Evolutionary conservation across 1,139 yeast species (phyloP).

Genomic region (Suhomyces bolitotheri): DNA sequence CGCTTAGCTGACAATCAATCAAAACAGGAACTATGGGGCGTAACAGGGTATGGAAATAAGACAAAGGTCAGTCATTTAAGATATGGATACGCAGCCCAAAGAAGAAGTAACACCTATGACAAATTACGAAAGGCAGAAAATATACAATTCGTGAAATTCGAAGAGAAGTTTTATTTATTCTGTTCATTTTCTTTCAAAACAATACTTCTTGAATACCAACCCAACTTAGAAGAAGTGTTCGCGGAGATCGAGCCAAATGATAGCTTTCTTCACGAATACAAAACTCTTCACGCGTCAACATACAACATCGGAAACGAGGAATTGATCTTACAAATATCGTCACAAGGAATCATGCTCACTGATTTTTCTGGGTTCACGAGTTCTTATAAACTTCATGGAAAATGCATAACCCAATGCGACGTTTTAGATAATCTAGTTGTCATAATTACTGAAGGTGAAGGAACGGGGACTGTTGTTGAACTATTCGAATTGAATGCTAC

Average conservation of each 20-base stretch:
- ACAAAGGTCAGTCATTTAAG: constrained; percentile 42
- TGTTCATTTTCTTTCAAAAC: constrained; percentile 44
- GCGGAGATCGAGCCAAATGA: constrained; percentile 28
- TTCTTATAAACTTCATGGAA: constrained; percentile 1
- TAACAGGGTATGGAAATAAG: constrained; percentile 44
- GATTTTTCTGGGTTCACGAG: constrained; percentile 11
- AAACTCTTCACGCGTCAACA: constrained; percentile 15
- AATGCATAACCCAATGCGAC: constrained; percentile 7
- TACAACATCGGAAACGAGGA: constrained; percentile 10
- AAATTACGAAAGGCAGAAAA: constrained; percentile 29
- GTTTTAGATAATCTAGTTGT: constrained; percentile 7
- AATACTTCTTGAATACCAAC: constrained; percentile 33
- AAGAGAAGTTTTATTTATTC: constrained; percentile 26
- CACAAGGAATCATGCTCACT: constrained; percentile 13
- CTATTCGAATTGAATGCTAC: constrained; percentile 6
- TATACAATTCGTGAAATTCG: constrained; percentile 20
- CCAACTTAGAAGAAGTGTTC: constrained; percentile 20
- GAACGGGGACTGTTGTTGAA: constrained; percentile 7
- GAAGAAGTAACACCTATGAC: constrained; percentile 30
- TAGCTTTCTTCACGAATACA: constrained; percentile 13
- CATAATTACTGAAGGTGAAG: constrained; percentile 12
- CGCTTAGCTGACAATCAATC: constrained; percentile 21
- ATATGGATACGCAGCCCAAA: constrained; percentile 33
- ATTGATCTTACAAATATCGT: constrained; percentile 15
- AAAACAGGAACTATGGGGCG: constrained; percentile 47